Conservation (phyloP, 345 rosid species). For the Acer campestre region DNA sequence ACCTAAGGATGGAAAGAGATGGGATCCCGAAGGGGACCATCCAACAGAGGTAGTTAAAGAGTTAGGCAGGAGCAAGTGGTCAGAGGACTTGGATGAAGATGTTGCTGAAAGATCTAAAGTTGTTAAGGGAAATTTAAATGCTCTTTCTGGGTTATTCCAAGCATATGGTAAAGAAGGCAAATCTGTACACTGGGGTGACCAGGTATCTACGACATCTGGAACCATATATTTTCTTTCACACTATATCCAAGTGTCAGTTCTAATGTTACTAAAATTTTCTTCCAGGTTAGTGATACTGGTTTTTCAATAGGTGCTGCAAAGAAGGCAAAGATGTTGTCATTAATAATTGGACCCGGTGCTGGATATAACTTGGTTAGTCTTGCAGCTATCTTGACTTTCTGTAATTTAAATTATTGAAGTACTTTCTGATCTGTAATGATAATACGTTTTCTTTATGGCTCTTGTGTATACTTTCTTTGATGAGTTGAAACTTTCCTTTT, state of each 20-base stretch:
- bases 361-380: slow-evolving; percentile 85
- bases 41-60: slow-evolving; percentile 53
- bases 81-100: slow-evolving; percentile 65
- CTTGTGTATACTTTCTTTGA: not conserved
- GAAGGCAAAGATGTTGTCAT: slow-evolving; percentile 55
- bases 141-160: slow-evolving; percentile 53
- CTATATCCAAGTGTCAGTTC: not conserved
- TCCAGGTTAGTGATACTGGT: slow-evolving; percentile 69
- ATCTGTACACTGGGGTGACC: slow-evolving; percentile 87
- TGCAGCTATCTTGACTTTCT: not conserved
- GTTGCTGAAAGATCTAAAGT: slow-evolving; percentile 39
- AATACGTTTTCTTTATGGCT: not conserved
- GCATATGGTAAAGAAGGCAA: slow-evolving; percentile 53
- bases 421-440: not conserved
- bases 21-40: slow-evolving; percentile 54
- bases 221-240: not conserved
- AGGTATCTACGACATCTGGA: slow-evolving; percentile 45
- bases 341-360: slow-evolving; percentile 88
- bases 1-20: slow-evolving; percentile 38
- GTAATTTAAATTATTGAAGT: not conserved
- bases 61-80: slow-evolving; percentile 89
- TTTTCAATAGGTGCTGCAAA: slow-evolving; percentile 75
- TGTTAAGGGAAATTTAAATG: slow-evolving; percentile 43
- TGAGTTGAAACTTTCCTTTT: not conserved
- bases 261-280: not conserved